These are phyloP conservation scores for Oemleria cerasiformis DNA, from an alignment of 306 rosid genomes.

Conservation along the genomic window DNA sequence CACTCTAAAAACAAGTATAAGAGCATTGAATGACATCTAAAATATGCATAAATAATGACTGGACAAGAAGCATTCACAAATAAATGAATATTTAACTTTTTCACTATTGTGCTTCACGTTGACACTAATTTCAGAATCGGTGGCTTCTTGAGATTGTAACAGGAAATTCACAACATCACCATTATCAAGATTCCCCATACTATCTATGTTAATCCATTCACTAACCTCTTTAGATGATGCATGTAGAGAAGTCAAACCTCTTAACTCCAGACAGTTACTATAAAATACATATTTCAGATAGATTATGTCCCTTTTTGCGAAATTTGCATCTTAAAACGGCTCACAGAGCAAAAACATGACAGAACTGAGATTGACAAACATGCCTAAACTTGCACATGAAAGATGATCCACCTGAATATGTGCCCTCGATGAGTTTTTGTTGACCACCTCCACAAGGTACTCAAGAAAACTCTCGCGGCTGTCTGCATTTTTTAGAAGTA, in stretches of 20 bases:
- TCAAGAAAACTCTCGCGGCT: constrained; percentile 78
- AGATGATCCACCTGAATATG: constrained; percentile 95
- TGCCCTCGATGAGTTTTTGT: constrained; percentile 84
- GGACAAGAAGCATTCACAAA: constrained; percentile 99
- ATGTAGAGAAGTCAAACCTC: constrained; percentile 94
- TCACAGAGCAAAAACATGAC: constrained; percentile 95
- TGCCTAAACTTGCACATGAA: constrained; percentile 97
- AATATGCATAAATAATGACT: too few species aligned
- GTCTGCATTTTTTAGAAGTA: constrained; percentile 77
- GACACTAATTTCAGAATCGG: constrained; percentile 66
- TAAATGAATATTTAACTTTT: constrained; percentile 71
- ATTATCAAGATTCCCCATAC: constrained; percentile 35
- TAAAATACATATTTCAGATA: constrained; percentile 83
- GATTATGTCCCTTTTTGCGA: constrained; percentile 81
- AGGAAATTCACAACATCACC: constrained; percentile 61
- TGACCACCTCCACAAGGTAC: constrained; percentile 85
- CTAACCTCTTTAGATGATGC: constrained; percentile 93
- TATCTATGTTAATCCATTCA: constrained; percentile 67
- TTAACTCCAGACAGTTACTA: constrained; percentile 71
- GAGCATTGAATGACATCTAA: too few species aligned
- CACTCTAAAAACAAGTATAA: too few species aligned
- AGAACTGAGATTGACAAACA: constrained; percentile 93
- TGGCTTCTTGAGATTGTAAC: constrained; percentile 86
- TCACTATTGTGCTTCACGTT: constrained; percentile 42
- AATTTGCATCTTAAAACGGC: constrained; percentile 85